phyloP scores from a whole-genome alignment of 2,329 filamentous ascomycete species.

The Teratosphaeria zuluensis region DNA sequence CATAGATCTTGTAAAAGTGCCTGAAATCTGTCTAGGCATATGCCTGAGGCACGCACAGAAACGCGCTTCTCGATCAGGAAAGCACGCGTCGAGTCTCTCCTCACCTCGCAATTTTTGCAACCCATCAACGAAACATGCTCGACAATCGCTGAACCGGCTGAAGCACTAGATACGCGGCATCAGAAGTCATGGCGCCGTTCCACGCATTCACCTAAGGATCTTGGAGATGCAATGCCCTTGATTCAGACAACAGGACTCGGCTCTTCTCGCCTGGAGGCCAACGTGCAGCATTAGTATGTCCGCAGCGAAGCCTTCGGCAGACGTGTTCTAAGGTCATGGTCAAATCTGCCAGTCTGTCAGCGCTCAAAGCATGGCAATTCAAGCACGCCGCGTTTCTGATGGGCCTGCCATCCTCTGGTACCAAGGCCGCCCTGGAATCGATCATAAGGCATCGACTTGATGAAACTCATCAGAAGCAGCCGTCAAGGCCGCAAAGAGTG shows the following conservation, averaged over 20 bases:
- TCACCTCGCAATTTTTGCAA: neutral
- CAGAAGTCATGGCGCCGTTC: too few species aligned
- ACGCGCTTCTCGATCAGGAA: neutral
- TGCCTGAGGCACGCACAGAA: neutral
- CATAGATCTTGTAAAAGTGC: neutral
- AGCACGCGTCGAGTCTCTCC: neutral
- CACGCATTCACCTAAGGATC: too few species aligned
- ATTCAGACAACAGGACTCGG: too few species aligned
- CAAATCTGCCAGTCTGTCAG: neutral
- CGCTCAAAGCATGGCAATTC: conserved; percentile 44
- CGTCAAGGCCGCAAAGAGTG: conserved; percentile 29
- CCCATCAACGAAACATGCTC: too few species aligned
- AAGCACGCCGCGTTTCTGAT: conserved; percentile 52
- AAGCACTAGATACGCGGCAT: too few species aligned
- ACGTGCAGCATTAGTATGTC: too few species aligned
- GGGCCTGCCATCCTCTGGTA: conserved; percentile 50
- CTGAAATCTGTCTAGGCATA: neutral
- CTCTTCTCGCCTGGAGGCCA: too few species aligned
- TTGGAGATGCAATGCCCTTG: too few species aligned
- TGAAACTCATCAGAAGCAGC: neutral
- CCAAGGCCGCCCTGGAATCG: conserved; percentile 45
- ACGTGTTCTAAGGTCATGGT: neutral
- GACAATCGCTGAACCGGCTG: too few species aligned
- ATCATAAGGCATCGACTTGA: conserved; percentile 4
- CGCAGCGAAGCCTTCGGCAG: neutral